Evolutionary conservation across 345 rosid species (phyloP).

Genomic region (Alliaria petiolata): DNA sequence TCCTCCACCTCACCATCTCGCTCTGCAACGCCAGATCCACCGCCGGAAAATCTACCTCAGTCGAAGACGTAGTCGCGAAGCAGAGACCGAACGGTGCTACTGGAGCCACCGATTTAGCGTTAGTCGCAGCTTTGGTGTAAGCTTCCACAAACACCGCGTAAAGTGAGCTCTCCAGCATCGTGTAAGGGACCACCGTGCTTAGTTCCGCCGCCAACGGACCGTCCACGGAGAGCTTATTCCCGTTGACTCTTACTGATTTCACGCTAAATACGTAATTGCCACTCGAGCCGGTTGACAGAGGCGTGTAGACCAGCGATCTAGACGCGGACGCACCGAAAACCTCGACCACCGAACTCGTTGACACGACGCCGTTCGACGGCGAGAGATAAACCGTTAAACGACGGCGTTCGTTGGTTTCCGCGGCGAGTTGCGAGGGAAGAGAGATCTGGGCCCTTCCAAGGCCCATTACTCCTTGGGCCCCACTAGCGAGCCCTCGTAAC

Average conservation of each 20-base stretch:
- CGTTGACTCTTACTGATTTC: slow-evolving; percentile 53
- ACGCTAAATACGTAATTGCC: slow-evolving; percentile 50
- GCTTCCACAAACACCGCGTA: slow-evolving; percentile 40
- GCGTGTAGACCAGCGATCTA: slow-evolving; percentile 53
- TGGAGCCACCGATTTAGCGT: slow-evolving; percentile 40
- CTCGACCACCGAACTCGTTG: slow-evolving; percentile 29
- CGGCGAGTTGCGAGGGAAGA: slow-evolving; percentile 53
- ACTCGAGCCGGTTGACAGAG: slow-evolving; percentile 30
- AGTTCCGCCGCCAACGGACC: slow-evolving; percentile 38
- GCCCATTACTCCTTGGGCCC: slow-evolving; percentile 57
- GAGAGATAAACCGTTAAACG: slow-evolving; percentile 53
- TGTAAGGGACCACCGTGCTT: slow-evolving; percentile 66
- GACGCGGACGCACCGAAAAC: slow-evolving; percentile 38
- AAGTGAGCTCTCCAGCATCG: slow-evolving; percentile 56
- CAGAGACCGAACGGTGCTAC: slow-evolving; percentile 62
- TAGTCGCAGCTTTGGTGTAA: slow-evolving; percentile 40
- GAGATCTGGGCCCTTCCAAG: slow-evolving; percentile 53
- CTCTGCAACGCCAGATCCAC: slow-evolving; percentile 77
- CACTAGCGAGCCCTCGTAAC: slow-evolving; percentile 48
- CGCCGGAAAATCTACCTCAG: slow-evolving; percentile 37
- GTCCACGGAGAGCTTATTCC: slow-evolving; percentile 35
- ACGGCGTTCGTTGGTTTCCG: slow-evolving; percentile 30
- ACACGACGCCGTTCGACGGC: slow-evolving; percentile 42
- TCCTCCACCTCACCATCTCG: slow-evolving; percentile 86
- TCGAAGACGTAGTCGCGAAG: slow-evolving; percentile 21